These are phyloP conservation scores for Cicer pinnatifidum DNA, from an alignment of 306 rosid genomes.

Conservation along the genomic window DNA sequence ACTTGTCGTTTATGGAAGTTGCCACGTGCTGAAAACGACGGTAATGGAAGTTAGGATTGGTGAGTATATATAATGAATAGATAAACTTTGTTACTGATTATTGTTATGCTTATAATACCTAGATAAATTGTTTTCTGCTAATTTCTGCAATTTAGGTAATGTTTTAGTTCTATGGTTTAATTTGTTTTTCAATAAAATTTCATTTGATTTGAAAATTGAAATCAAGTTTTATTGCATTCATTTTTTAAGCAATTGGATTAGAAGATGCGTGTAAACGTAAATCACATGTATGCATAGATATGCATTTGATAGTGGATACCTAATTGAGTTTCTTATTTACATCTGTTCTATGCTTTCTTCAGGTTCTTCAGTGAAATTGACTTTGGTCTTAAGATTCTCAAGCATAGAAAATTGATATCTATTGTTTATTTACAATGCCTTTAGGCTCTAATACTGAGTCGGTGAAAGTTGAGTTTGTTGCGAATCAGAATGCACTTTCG, in stretches of 20 bases:
- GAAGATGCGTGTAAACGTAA: constrained; percentile 22
- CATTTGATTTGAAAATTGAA: constrained; percentile 17
- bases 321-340: constrained; percentile 25
- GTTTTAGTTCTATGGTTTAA: neutral
- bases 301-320: neutral
- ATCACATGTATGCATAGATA: neutral
- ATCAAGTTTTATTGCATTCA: neutral
- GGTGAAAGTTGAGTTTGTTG: constrained; percentile 44
- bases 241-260: constrained; percentile 28
- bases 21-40: constrained; percentile 3
- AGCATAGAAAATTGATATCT: constrained; percentile 10
- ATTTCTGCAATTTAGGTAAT: constrained; percentile 16
- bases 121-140: neutral
- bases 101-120: neutral
- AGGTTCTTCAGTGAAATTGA: constrained; percentile 42
- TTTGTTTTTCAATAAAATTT: constrained; percentile 33
- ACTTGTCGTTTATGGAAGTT: neutral
- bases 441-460: constrained; percentile 50
- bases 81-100: neutral
- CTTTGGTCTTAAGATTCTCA: constrained; percentile 31
- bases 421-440: constrained; percentile 52
- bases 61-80: neutral
- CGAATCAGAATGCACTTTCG: constrained; percentile 37
- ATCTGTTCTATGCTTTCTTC: constrained; percentile 42
- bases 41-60: neutral